A percentile compares a stretch with the other conserved stretches of the same genome.
Evolutionary conservation across 2,329 filamentous ascomycete species (phyloP).

Genomic region (Nigrospora oryzae): DNA sequence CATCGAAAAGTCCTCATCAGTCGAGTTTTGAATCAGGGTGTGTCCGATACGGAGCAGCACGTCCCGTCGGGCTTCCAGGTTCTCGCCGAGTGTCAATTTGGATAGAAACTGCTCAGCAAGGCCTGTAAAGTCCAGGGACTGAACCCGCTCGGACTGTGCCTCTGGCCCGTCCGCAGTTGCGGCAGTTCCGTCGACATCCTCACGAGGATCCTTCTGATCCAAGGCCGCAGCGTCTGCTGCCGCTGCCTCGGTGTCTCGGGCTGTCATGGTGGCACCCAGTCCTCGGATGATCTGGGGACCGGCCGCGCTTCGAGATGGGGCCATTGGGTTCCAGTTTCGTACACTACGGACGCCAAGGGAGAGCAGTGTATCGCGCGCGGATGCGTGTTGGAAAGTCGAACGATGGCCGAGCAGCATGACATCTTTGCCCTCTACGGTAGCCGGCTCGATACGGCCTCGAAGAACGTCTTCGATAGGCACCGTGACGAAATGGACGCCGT

Average conservation of each 20-base stretch:
- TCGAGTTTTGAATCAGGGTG: neutral
- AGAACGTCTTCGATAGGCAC: slow-evolving; percentile 13
- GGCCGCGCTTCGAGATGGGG: slow-evolving; percentile 2
- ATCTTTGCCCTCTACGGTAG: slow-evolving; percentile 14
- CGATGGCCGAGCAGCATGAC: slow-evolving; percentile 21
- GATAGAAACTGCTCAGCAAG: neutral
- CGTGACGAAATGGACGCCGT: slow-evolving; percentile 16
- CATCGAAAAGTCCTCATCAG: neutral
- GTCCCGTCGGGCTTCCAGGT: neutral
- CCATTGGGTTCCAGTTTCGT: slow-evolving; percentile 14
- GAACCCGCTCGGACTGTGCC: neutral
- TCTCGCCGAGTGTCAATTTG: neutral
- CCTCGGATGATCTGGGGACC: neutral
- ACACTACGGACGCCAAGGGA: slow-evolving; percentile 18
- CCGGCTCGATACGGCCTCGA: slow-evolving; percentile 7
- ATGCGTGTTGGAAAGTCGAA: slow-evolving; percentile 14
- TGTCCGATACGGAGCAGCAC: neutral
- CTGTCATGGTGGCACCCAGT: slow-evolving; percentile 12
- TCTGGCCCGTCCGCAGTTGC: too few species aligned
- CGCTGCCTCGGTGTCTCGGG: slow-evolving; percentile 8
- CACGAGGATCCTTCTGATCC: neutral
- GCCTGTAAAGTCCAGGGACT: neutral
- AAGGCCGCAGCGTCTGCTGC: neutral
- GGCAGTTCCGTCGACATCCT: too few species aligned
- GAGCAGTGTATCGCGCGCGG: slow-evolving; percentile 17